A percentile compares a stretch with the other conserved stretches of the same genome.
Conservation (phyloP, 768 basidiomycete species). For the Mycena kentingensis region DNA sequence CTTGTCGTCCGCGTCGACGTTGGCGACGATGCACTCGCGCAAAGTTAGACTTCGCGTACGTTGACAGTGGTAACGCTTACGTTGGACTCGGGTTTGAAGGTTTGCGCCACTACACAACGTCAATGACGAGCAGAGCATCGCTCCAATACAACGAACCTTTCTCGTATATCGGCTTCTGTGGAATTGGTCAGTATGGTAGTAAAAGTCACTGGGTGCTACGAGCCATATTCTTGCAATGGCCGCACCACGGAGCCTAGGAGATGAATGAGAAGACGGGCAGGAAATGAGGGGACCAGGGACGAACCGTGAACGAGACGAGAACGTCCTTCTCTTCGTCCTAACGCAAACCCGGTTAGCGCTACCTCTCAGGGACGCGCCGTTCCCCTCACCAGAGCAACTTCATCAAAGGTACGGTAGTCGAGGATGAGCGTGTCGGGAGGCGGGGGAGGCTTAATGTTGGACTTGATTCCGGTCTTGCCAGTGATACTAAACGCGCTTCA, state of each 20-base stretch:
- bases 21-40: slow-evolving; percentile 80
- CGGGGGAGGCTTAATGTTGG: slow-evolving; percentile 85
- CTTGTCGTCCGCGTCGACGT: slow-evolving; percentile 86
- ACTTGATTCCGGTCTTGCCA: slow-evolving; percentile 75
- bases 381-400: slow-evolving; percentile 61
- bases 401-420: slow-evolving; percentile 72
- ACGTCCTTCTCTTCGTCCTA: slow-evolving; percentile 78
- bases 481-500: slow-evolving; percentile 55
- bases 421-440: slow-evolving; percentile 70
- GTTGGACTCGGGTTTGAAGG: slow-evolving; percentile 76
- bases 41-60: slow-evolving; percentile 10
- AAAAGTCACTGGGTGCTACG: too few relatives aligned
- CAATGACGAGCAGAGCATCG: slow-evolving; percentile 6
- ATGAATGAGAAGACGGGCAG: slow-evolving; percentile 9
- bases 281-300: slow-evolving; percentile 25
- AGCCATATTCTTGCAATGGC: slow-evolving; percentile 91
- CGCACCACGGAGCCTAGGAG: slow-evolving; percentile 76
- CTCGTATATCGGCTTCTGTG: slow-evolving; percentile 89
- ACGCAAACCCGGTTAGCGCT: slow-evolving; percentile 9
- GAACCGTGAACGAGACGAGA: slow-evolving; percentile 78
- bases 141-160: slow-evolving; percentile 47
- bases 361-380: not conserved
- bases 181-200: too few relatives aligned
- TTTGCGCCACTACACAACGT: slow-evolving; percentile 60
- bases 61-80: slow-evolving; percentile 41